Conservation (phyloP, 441 rosid genomes). For the Bocquillonia castaneifolia region DNA sequence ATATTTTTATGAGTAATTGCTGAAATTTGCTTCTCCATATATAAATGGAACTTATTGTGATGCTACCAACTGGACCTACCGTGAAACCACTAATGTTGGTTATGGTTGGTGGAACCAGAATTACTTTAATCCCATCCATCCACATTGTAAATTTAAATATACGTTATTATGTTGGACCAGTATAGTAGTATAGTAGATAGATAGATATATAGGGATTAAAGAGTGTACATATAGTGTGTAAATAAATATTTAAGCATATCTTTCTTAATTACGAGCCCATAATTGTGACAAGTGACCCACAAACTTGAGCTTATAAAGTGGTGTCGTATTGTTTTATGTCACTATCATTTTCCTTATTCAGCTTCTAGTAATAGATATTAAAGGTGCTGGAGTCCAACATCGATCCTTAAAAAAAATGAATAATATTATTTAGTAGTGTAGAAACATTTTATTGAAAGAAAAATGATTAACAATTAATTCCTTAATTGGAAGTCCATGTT, state of each 20-base stretch:
- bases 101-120: not conserved
- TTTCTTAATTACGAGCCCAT: not conserved
- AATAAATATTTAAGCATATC: no score
- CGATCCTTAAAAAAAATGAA: not conserved
- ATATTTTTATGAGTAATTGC: not conserved
- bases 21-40: constrained; percentile 3
- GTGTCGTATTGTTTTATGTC: constrained; percentile 1
- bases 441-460: not conserved
- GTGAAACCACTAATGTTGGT: constrained; percentile 22
- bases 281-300: constrained; percentile 5
- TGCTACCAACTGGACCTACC: constrained; percentile 27
- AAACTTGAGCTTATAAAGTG: constrained; percentile 1
- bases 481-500: no score
- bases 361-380: not conserved
- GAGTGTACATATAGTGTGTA: not conserved
- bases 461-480: no score
- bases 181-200: no score
- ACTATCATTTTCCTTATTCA: constrained; percentile 8
- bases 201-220: not conserved
- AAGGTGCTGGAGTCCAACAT: not conserved
- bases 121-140: not conserved
- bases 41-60: constrained; percentile 18
- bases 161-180: not conserved
- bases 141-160: not conserved
- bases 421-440: not conserved